Evolutionary conservation across 768 basidiomycete species (phyloP).

Genomic region (Auricularia auricula-judae): DNA sequence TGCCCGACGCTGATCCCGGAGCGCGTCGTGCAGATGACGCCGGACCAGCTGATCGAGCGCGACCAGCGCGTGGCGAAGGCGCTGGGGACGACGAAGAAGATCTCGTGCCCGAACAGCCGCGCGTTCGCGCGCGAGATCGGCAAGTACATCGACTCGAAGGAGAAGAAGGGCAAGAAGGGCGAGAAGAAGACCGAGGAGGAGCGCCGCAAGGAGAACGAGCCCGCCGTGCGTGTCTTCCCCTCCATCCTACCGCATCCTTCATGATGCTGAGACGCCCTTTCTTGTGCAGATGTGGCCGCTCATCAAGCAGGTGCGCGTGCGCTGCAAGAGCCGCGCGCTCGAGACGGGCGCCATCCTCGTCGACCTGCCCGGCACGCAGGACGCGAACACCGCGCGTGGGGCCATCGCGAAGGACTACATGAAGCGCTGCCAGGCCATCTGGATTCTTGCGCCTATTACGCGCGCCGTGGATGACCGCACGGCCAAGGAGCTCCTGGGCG

Average conservation of each 20-base stretch:
- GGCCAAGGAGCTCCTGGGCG: constrained; percentile 51
- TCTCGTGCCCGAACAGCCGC: constrained; percentile 39
- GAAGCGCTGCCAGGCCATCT: constrained; percentile 53
- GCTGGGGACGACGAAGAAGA: constrained; percentile 43
- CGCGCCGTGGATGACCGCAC: constrained; percentile 56
- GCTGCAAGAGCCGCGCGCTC: constrained; percentile 38
- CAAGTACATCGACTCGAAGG: constrained; percentile 58
- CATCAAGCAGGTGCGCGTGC: constrained; percentile 51
- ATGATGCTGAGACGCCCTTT: constrained; percentile 14
- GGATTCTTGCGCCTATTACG: constrained; percentile 57
- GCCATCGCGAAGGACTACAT: constrained; percentile 55
- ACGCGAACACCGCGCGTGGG: constrained; percentile 53
- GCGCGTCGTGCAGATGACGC: constrained; percentile 34
- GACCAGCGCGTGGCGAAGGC: constrained; percentile 35
- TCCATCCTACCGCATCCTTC: constrained; percentile 11
- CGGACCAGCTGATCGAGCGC: constrained; percentile 37
- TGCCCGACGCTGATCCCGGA: constrained; percentile 44
- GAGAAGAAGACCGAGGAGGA: constrained; percentile 17
- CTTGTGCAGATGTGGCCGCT: constrained; percentile 45
- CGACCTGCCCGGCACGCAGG: constrained; percentile 54
- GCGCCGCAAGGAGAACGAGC: constrained; percentile 27
- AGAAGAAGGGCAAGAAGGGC: constrained; percentile 37
- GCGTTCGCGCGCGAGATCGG: constrained; percentile 41
- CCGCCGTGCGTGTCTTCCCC: constrained; percentile 11
- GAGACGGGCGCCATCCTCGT: constrained; percentile 53